Evolutionary conservation across 176 grass and related monocot genomes (phyloP), one percentile per base, ranked within the genome.

Genomic region (Rhipidocladum racemiflorum): DNA sequence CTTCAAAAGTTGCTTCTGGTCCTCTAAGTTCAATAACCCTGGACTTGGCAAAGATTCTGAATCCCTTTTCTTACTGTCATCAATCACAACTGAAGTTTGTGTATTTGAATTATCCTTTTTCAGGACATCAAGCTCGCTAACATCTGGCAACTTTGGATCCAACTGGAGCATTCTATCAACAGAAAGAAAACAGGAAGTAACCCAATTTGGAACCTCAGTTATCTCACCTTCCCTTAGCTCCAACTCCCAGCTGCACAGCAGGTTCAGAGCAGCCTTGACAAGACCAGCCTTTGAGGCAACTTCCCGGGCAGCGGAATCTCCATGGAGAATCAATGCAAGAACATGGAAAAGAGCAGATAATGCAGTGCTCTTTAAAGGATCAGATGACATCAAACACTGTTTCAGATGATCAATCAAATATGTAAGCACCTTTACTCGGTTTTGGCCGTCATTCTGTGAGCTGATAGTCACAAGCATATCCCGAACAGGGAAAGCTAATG

Each of bases 371-470:
- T 87, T 93, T 39, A 80, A 73, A 57, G 81, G 57, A 73, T 77
- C 85, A 68, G 96, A 75, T 67, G 77, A 61, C 20, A 66, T 74
- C 63, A 75, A 77, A 77, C 76, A 88, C 48, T 93, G 80, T 84
- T 88, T 99, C 61, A 99, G 79, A 71, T 94, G 91, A 78, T 99
- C 93, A 85, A 99, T 93, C 81, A 99, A 90, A 89, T 80, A 93
- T 34, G 75, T 77, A 85, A 99, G 83, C 45, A 99, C 91, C 87
- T 95, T 99, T 2, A 61, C 68, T 72, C 92, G 84, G 72, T 93
- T 91, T 68, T 95, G 93, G 30, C 96, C 96, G 63, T 99, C 93
- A 83, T 99, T 95, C 85, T 99, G 96, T 39, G 89, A 91, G 78
- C 91, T 93, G 68, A 99, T 87, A 68, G 90, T 95, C 49, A 99